A percentile compares a stretch with the other conserved stretches of the same genome.
phyloP scores from a whole-genome alignment of 495 filamentous ascomycete species.

The Aspergillus cristatus region DNA sequence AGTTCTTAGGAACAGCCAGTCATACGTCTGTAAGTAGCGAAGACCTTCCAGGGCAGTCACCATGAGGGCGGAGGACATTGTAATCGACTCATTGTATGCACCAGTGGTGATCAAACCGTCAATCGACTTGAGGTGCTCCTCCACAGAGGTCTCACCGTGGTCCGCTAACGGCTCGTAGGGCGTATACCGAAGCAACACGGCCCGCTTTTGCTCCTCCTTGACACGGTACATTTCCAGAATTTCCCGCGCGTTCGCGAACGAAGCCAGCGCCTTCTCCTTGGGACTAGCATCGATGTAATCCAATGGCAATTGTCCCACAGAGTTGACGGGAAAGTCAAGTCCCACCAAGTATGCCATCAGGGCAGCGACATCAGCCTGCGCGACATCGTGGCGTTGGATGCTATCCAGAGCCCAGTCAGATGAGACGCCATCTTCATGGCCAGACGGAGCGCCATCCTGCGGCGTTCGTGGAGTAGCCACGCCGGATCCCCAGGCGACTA shows the following conservation, averaged over 20 bases:
- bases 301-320: conserved; percentile 87
- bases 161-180: conserved; percentile 58
- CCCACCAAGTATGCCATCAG: conserved; percentile 96
- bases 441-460: conserved; percentile 46
- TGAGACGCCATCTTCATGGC: conserved; percentile 90
- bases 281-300: conserved; percentile 63
- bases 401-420: conserved; percentile 77
- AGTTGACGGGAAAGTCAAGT: conserved; percentile 88
- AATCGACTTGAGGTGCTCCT: conserved; percentile 60
- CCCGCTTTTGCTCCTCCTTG: conserved; percentile 80
- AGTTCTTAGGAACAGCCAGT: conserved; percentile 96
- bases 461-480: conserved; percentile 64
- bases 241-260: conserved; percentile 75
- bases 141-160: conserved; percentile 48
- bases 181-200: conserved; percentile 63
- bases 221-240: conserved; percentile 95
- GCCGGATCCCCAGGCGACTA: conserved; percentile 92
- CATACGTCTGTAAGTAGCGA: conserved; percentile 89
- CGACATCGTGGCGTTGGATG: conserved; percentile 79
- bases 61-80: conserved; percentile 64
- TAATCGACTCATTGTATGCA: conserved; percentile 64
- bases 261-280: conserved; percentile 73
- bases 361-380: conserved; percentile 90
- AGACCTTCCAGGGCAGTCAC: conserved; percentile 72
- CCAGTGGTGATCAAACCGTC: conserved; percentile 55